Conservation (phyloP, 2,329 filamentous ascomycete species). For the Cordyceps tenuipes region DNA sequence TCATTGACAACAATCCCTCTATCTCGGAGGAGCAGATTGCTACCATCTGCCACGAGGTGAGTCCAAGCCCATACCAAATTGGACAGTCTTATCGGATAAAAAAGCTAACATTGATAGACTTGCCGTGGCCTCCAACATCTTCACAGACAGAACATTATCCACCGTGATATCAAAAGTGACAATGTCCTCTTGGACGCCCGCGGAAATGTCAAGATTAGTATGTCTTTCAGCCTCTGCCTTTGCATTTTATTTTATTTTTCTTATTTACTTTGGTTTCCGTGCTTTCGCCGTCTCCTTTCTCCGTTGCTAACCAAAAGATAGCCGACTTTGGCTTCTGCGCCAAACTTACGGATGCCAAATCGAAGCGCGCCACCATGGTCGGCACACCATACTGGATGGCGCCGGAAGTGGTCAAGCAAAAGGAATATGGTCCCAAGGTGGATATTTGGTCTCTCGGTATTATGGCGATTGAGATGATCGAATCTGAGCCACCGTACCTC, state of each 20-base stretch:
- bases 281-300: not conserved
- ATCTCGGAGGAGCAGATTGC: conserved; percentile 97
- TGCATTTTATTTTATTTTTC: not conserved
- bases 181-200: conserved; percentile 91
- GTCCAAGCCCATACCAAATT: conserved; percentile 20
- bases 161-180: conserved; percentile 98
- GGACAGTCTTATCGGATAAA: not conserved
- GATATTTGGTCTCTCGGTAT: conserved; percentile 99
- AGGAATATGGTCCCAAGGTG: conserved; percentile 96
- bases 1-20: conserved; percentile 93
- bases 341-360: conserved; percentile 94
- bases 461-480: conserved; percentile 99
- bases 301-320: conserved; percentile 36
- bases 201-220: conserved; percentile 96
- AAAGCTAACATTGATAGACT: conserved; percentile 53
- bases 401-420: conserved; percentile 97
- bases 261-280: not conserved
- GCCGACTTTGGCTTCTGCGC: conserved; percentile 99
- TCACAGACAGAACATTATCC: conserved; percentile 93
- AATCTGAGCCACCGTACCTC: conserved; percentile 93
- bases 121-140: conserved; percentile 92
- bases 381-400: conserved; percentile 99
- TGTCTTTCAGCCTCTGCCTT: conserved; percentile 28
- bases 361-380: conserved; percentile 97
- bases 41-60: conserved; percentile 91